phyloP scores from a whole-genome alignment of 345 rosid species.

The Melaleuca quinquenervia region DNA sequence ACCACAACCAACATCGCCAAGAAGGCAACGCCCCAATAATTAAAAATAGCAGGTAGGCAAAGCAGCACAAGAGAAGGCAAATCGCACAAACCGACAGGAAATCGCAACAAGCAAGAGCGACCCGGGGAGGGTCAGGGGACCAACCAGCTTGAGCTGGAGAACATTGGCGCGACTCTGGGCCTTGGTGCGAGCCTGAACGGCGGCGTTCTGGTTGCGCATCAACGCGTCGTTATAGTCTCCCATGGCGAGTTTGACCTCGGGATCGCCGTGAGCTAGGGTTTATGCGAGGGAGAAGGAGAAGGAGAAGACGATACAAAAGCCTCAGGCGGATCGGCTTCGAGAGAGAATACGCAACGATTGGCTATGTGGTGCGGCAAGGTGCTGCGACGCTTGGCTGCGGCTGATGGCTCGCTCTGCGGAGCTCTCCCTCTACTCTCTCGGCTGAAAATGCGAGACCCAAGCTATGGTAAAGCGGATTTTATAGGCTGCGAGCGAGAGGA shows the following conservation, averaged over 20 bases:
- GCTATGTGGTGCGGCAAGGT: background rate
- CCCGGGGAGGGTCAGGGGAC: background rate
- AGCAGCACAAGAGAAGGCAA: background rate
- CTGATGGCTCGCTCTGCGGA: background rate
- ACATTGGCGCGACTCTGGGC: conserved; percentile 86
- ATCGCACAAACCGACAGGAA: background rate
- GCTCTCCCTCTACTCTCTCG: background rate
- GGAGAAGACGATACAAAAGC: background rate
- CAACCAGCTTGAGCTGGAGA: conserved; percentile 93
- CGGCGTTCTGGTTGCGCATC: conserved; percentile 79
- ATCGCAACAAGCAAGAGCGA: background rate
- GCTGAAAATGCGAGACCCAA: background rate
- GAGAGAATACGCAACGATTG: background rate
- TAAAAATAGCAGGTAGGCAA: background rate
- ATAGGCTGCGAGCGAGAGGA: background rate
- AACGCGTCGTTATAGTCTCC: conserved; percentile 72
- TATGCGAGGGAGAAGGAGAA: background rate
- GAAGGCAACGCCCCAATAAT: background rate
- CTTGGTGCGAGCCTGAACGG: conserved; percentile 77
- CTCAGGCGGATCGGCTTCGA: background rate
- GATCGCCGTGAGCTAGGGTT: conserved; percentile 13
- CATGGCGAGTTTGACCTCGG: conserved; percentile 28
- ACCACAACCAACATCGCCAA: background rate
- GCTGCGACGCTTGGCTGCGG: background rate
- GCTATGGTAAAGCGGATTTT: background rate